Evolutionary conservation across 441 rosid genomes (phyloP), one percentile per base, ranked within the genome.

Genomic region (Populus trichocarpa): DNA sequence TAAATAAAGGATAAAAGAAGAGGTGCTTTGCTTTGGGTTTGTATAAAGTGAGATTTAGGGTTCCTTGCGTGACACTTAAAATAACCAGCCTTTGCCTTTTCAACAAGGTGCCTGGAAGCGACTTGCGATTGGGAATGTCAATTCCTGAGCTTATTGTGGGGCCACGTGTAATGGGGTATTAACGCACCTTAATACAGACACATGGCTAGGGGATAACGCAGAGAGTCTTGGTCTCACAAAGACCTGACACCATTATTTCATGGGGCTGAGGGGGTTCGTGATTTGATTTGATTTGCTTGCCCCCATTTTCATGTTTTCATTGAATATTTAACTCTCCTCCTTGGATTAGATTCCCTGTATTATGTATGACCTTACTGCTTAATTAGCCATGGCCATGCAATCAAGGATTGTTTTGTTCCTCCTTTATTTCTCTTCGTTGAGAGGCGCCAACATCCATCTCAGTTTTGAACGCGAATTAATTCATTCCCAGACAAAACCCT

Each of bases 241-340:
- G 84, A 69, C 59, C 53, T 78, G 86, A 83, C 92, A 87, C 71
- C 80, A 86, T 83, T 84, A 84, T 87, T 77, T 85, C 74, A 79
- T 64, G 85, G 81, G 63, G 61, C 42, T 38, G 78, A 73, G 67
- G 72, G 67, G 36, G 79, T 69, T 81, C 40, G 59, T 79, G 82
- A 81, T 87, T 81, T 81, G 81, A 80, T 83, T 82, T 83, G 76
- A 25, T 40, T 50, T 76, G 42, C 50, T 42, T 10, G 0, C 50
- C 14, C 81, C 71, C 79, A 11, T 69, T 72, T 75, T 16, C 12
- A 46, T 61, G 18, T 46, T 12, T 57, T 65, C 6, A 14, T 46
- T 46, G 42, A 38, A 38, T 5, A 46, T 53, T 6, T 1, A 12
- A 12, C 59, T 50, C 59, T 53, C 6, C 61, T 53, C 2, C 61